Evolutionary conservation across 768 basidiomycete genomes (phyloP), one percentile per base, ranked within the genome.

Genomic region (Auricularia cornea): DNA sequence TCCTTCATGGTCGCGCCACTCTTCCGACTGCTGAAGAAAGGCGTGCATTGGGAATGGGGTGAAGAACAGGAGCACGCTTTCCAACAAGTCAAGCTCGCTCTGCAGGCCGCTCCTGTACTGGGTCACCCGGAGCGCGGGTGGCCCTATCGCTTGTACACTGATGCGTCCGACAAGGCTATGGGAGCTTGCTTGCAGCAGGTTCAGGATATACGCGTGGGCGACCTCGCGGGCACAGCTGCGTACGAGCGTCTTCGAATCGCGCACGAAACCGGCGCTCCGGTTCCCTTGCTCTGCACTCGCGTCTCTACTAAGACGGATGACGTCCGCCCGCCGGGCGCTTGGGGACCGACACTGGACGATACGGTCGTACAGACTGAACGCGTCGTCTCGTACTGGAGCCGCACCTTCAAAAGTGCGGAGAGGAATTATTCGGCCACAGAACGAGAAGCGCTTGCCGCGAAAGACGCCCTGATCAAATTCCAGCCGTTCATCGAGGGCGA

Each of bases 41-140:
- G 63, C 0, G 66, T 29, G 0, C 26, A 26, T 1, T 74, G 69
- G 68, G 35, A 65, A 26, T 74, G 72, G 72, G 64, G 44, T 0
- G 68, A 63, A 2, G 63, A 63, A 3, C 67, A 77, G 3, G 59
- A 72, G 33, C 28, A 68, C 26, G 71, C 76, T 1, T 79, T 73
- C 62, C 59, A 70, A 26, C 59, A 68, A 14, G 63, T 66, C 14
- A 77, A 78, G 51, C 54, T 67, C 29, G 70, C 69, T 8, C 65
- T 79, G 1, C 62, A 66, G 3, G 63, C 64, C 28, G 74, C 77
- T 0, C 78, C 77, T 0, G 68, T 79, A 3, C 38, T 70, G 28
- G 76, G 66, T 3, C 72, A 76, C 61, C 68, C 77, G 0, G 70
- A 68, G 0, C 64, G 63, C 5, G 73, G 75, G 0, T 26, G 28